Base-by-base conservation (phyloP, 2,329 filamentous ascomycete genomes). In the Exophiala xenobiotica region DNA sequence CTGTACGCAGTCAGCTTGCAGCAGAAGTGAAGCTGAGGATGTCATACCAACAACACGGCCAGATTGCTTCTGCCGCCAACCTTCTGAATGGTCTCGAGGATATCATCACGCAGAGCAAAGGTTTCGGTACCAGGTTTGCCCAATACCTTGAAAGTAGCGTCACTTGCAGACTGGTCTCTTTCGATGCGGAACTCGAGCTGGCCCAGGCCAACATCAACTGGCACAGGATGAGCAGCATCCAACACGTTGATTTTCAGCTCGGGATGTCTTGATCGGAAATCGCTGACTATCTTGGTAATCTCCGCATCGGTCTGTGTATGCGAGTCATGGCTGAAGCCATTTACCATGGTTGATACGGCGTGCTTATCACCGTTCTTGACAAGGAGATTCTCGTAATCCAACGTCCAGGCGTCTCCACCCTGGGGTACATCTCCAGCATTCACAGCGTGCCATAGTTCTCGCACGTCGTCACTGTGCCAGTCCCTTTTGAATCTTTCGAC, bases 391-490 rank as follows among this genome's bases (percentile, higher is more conserved):
- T 62, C 65, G 37, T 75, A 75, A 52, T 75, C 70, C 14, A 62
- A 57, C 26, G 69, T 65, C 72, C 73, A 75, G 29, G 68, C 64
- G 4, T 72, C 72, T 14, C 63, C 64, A 2, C 66, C 67, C 43
- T 72, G 67, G 29, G 60, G 63, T 46, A 72, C 61, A 26, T 67
- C 65, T 18, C 64, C 63, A 19, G 69, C 65, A 6, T 53, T 56
- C 27, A 72, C 61, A 24, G 62, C 63, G 2, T 67, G 62, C 68
- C 70, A 73, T 6, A 74, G 64, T 2, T 63, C 54, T 24, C 67
- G 65, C 59, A 74, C 65, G 31, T 73, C 70, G 2, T 68, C 64
- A 33, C 66, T 66, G 6, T 66, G 67, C 71, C 72, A 75, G 51
- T 68, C 54, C 6, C 61, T 51, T 46, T 71, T 69, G 46, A 75